phyloP scores from a whole-genome alignment of 768 basidiomycete species.

The Neoboletus brunneissimus region DNA sequence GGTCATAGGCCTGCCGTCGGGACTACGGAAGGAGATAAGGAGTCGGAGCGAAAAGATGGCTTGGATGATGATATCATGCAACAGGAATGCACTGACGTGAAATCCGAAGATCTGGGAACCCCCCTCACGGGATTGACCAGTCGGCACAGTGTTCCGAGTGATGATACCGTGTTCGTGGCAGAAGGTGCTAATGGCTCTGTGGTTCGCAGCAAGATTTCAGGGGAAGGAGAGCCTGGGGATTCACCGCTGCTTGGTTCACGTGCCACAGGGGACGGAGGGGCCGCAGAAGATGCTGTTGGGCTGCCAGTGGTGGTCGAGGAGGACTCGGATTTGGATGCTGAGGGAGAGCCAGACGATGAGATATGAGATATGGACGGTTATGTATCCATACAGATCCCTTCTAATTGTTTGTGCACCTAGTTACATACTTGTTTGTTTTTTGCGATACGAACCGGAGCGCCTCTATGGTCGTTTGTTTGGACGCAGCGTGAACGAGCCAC shows the following conservation, averaged over 20 bases:
- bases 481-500: constrained; percentile 33
- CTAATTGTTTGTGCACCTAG: constrained; percentile 25
- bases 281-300: constrained; percentile 2
- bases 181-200: constrained; percentile 31
- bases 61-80: neutral
- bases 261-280: neutral
- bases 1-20: neutral
- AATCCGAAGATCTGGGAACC: constrained; percentile 55
- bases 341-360: constrained; percentile 46
- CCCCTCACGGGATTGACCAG: constrained; percentile 48
- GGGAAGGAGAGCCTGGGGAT: constrained; percentile 17
- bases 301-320: constrained; percentile 19
- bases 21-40: neutral
- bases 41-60: neutral
- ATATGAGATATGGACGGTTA: constrained; percentile 38
- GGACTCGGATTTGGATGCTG: constrained; percentile 39
- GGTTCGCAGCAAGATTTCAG: constrained; percentile 27
- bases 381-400: constrained; percentile 22
- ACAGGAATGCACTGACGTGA: constrained; percentile 33
- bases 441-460: constrained; percentile 24
- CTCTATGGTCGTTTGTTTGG: constrained; percentile 23
- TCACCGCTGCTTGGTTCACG: constrained; percentile 9
- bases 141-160: constrained; percentile 55
- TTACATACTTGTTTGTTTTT: constrained; percentile 1
- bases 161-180: constrained; percentile 49